phyloP scores from a whole-genome alignment of 2,329 filamentous ascomycete genomes.

The Cladorrhinum sp. region DNA sequence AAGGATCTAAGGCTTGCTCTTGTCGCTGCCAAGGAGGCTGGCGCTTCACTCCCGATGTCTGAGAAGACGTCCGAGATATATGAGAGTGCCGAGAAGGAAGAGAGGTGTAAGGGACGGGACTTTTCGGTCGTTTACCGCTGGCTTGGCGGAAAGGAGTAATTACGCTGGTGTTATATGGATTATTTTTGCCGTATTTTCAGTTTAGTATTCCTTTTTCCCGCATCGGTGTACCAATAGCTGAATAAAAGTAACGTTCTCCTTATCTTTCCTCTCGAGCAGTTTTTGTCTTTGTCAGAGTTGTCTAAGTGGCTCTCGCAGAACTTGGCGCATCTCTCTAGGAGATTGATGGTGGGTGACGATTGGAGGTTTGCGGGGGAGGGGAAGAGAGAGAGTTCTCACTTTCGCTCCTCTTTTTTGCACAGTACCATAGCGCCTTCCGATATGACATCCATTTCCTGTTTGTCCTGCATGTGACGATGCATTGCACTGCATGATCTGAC shows the following conservation, averaged over 20 bases:
- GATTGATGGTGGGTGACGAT: background rate
- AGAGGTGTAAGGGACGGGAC: conserved; percentile 65
- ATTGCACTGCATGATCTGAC: no score
- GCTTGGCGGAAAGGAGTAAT: conserved; percentile 52
- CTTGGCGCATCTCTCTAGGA: background rate
- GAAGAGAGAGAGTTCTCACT: no score
- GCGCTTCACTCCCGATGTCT: conserved; percentile 63
- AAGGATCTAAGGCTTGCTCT: conserved; percentile 76
- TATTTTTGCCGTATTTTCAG: background rate
- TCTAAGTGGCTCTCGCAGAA: background rate
- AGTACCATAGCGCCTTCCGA: no score
- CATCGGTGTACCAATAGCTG: no score
- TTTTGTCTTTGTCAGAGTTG: background rate
- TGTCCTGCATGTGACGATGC: no score
- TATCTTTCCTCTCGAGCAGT: background rate
- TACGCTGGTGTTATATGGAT: background rate
- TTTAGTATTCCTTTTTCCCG: no score
- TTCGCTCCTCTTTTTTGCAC: no score
- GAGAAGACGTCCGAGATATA: conserved; percentile 65
- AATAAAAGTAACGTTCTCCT: background rate
- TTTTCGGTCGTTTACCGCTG: conserved; percentile 81
- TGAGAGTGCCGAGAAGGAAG: conserved; percentile 58
- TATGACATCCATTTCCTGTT: no score
- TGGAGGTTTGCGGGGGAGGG: background rate
- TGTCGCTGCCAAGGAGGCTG: conserved; percentile 65